phyloP scores from a whole-genome alignment of 257 asterid species.

The Solanum piurae region DNA sequence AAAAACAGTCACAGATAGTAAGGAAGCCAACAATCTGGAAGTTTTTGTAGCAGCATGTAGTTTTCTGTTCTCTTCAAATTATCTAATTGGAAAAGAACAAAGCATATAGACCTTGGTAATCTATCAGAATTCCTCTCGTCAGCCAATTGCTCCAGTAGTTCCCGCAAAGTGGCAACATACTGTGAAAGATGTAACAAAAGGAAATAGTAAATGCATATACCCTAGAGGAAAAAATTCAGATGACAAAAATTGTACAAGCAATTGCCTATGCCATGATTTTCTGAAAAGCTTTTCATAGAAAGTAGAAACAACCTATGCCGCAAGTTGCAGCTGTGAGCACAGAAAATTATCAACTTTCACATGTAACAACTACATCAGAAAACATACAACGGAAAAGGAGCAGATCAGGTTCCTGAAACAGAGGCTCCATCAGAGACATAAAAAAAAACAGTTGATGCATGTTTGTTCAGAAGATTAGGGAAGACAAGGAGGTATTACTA shows the following conservation, averaged over 20 bases:
- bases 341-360: neutral
- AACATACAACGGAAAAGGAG: neutral
- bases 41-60: neutral
- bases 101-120: slow-evolving; percentile 55
- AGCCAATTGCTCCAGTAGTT: slow-evolving; percentile 80
- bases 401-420: neutral
- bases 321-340: neutral
- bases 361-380: neutral
- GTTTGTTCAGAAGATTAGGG: neutral
- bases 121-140: slow-evolving; percentile 75
- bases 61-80: neutral
- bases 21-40: neutral
- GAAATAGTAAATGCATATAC: neutral
- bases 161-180: slow-evolving; percentile 85
- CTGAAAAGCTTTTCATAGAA: neutral
- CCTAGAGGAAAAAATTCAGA: neutral
- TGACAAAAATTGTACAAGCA: neutral
- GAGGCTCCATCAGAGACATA: neutral
- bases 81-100: neutral
- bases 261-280: neutral
- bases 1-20: neutral
- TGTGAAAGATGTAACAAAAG: slow-evolving; percentile 14
- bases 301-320: neutral
- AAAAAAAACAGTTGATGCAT: neutral
- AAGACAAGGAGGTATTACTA: neutral